Evolutionary conservation across 306 rosid genomes (phyloP).

Genomic region (Trifolium repens): DNA sequence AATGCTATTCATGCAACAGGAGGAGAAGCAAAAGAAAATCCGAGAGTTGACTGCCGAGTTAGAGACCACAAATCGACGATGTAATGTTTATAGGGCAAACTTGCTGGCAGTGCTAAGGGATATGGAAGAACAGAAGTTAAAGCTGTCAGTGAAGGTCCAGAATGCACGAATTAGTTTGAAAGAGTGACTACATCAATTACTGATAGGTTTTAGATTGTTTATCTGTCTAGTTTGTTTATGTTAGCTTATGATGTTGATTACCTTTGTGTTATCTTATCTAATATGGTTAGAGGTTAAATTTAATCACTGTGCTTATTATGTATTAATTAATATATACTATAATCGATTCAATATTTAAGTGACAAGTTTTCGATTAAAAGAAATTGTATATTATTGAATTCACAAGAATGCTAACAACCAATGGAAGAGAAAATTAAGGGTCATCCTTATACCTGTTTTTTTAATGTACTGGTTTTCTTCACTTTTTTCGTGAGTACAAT

Average conservation of each 20-base stretch:
- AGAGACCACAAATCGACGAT: constrained; percentile 73
- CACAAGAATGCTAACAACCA: not conserved
- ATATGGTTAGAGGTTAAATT: constrained; percentile 12
- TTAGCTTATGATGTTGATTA: constrained; percentile 13
- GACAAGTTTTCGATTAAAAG: not conserved
- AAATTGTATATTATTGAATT: constrained; percentile 5
- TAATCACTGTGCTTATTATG: not conserved
- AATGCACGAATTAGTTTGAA: constrained; percentile 91
- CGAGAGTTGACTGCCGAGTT: constrained; percentile 72
- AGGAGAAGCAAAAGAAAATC: constrained; percentile 79
- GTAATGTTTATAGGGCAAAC: constrained; percentile 87
- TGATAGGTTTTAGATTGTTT: constrained; percentile 19
- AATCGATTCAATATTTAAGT: constrained; percentile 14
- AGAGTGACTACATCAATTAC: constrained; percentile 55
- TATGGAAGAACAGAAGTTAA: constrained; percentile 94
- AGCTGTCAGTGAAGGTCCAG: constrained; percentile 90
- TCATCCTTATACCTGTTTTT: not conserved
- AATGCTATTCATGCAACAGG: constrained; percentile 48
- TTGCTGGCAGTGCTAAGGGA: constrained; percentile 83
- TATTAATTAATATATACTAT: not conserved
- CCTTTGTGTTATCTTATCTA: not conserved
- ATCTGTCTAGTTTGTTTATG: constrained; percentile 3
- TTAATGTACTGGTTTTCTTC: too few species aligned
- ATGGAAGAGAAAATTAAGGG: constrained; percentile 19
- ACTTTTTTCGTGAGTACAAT: not conserved